These are phyloP conservation scores for Phenoliferia sp. DNA, from an alignment of 1,284 basidiomycete species.

Conservation along the genomic window DNA sequence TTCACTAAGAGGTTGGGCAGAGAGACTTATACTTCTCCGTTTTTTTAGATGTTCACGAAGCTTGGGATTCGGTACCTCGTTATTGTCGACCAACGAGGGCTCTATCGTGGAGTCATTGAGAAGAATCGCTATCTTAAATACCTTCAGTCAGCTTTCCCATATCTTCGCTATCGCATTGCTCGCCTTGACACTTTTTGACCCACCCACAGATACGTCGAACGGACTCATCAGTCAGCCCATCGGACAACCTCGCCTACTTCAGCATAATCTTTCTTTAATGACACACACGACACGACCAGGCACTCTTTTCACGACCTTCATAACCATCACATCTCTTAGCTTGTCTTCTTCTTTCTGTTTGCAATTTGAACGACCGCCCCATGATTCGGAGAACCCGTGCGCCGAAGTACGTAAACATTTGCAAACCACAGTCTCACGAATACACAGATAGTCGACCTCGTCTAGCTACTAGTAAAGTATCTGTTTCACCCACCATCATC, in stretches of 20 bases:
- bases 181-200: neutral
- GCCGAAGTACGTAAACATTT: too few relatives aligned
- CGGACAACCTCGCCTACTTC: neutral
- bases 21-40: slow-evolving; percentile 53
- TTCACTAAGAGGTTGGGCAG: slow-evolving; percentile 54
- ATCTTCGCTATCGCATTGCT: too few relatives aligned
- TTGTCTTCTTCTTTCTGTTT: too few relatives aligned
- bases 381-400: too few relatives aligned
- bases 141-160: neutral
- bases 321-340: neutral
- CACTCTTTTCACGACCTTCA: neutral
- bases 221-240: neutral
- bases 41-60: slow-evolving; percentile 72
- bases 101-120: slow-evolving; percentile 84
- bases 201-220: slow-evolving; percentile 11
- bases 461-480: neutral
- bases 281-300: neutral
- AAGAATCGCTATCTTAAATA: slow-evolving; percentile 62
- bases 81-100: slow-evolving; percentile 72
- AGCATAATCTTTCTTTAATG: neutral
- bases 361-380: too few relatives aligned
- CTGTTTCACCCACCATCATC: neutral
- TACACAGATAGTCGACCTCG: too few relatives aligned
- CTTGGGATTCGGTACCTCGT: slow-evolving; percentile 85
- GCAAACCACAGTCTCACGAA: too few relatives aligned